Evolutionary conservation across 495 filamentous ascomycete genomes (phyloP).

Genomic region (Pyrenopolyporus hunteri): DNA sequence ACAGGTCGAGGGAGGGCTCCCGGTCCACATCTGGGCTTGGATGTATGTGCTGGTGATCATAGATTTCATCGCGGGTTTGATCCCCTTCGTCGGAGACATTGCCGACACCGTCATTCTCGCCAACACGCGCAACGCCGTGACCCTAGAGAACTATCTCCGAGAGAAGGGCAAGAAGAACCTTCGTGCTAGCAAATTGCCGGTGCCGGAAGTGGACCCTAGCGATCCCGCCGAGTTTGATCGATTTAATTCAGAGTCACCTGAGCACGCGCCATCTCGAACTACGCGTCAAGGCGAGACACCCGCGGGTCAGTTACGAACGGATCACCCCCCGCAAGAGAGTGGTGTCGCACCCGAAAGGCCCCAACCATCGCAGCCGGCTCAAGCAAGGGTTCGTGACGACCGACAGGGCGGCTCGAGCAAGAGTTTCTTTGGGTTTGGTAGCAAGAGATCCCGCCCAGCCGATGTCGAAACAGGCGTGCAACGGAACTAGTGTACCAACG

Average conservation of each 20-base stretch:
- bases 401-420: slow-evolving; percentile 25
- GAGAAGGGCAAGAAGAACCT: slow-evolving; percentile 60
- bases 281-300: slow-evolving; percentile 11
- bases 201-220: slow-evolving; percentile 49
- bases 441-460: slow-evolving; percentile 42
- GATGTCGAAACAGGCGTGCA: slow-evolving; percentile 49
- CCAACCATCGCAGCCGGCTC: slow-evolving; percentile 25
- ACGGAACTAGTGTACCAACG: slow-evolving; percentile 1
- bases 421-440: slow-evolving; percentile 47
- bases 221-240: slow-evolving; percentile 51
- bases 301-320: slow-evolving; percentile 5
- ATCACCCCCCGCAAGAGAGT: slow-evolving; percentile 26
- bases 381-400: slow-evolving; percentile 31
- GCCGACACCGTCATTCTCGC: slow-evolving; percentile 66
- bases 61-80: slow-evolving; percentile 81
- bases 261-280: slow-evolving; percentile 20
- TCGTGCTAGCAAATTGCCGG: slow-evolving; percentile 38
- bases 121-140: slow-evolving; percentile 78
- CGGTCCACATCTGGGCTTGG: slow-evolving; percentile 54
- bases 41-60: slow-evolving; percentile 81
- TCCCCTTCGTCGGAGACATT: slow-evolving; percentile 86
- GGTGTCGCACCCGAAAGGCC: slow-evolving; percentile 28
- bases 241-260: slow-evolving; percentile 33
- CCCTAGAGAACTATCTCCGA: slow-evolving; percentile 74
- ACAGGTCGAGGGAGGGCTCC: slow-evolving; percentile 74